Base-by-base conservation (phyloP, 495 filamentous ascomycete genomes). In the Neurospora sp. region DNA sequence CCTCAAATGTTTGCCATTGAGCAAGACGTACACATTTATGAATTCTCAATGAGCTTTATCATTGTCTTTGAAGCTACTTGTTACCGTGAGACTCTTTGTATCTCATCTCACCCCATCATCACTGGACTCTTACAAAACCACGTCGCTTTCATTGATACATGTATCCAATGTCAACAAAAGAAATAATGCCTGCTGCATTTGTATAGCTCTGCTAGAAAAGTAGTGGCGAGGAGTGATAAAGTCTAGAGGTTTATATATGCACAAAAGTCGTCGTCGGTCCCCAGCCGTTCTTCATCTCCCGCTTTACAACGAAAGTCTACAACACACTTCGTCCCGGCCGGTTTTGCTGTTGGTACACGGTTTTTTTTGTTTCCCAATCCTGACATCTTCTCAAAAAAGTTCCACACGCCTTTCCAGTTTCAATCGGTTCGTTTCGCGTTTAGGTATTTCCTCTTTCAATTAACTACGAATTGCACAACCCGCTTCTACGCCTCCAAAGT, bases 181-280 rank as follows among this genome's bases (percentile, higher is more conserved):
- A 35, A 62, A 62, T 35, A 9, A 62, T 62, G 54, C 54, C 54
- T 62, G 54, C 54, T 35, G 54, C 54, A 31, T 62, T 62, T 62
- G 1, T 9, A 18, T 35, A 62, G 54, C 27, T 62, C 54, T 35
- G 27, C 54, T 62, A 62, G 54, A 35, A 6, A 62, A 62, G 74
- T 71, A 78, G 75, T 72, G 76, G 77, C 75, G 23, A 71, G 39
- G 70, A 75, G 77, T 71, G 40, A 75, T 76, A 72, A 80, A 75
- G 82, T 83, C 83, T 84, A 82, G 72, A 80, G 78, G 80, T 75
- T 82, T 79, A 77, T 85, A 85, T 85, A 85, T 86, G 84, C 84
- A 86, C 84, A 85, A 77, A 78, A 80, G 76, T 31, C n/a, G n/a
- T 77, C 79, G 79, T 62, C 54, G 54, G 54, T 62, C 54, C 23